phyloP scores from a whole-genome alignment of 208 protist genomes.

The Histomonas meleagridis region DNA sequence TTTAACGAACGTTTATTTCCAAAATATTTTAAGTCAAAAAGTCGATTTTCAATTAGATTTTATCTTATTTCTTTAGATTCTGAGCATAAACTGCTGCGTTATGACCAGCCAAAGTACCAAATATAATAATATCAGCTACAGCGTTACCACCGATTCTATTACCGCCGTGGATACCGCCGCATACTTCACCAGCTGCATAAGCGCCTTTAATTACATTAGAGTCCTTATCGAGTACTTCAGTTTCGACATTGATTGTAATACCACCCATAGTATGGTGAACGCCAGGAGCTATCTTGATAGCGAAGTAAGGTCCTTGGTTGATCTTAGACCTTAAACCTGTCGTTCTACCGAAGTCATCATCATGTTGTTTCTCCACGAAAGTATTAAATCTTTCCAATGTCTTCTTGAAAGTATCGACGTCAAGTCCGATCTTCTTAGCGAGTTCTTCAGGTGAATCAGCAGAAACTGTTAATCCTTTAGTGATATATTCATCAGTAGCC shows the following conservation, averaged over 20 bases:
- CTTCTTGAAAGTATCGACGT: neutral
- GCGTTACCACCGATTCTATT: conserved; percentile 5
- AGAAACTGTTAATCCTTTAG: neutral
- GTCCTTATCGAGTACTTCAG: neutral
- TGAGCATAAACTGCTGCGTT: neutral
- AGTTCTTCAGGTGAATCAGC: neutral
- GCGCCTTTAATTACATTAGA: neutral
- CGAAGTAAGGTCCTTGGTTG: neutral
- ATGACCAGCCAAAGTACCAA: neutral
- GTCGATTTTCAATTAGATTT: too few relatives aligned
- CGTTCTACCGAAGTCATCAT: neutral
- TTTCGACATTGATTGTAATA: neutral
- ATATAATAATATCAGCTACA: neutral
- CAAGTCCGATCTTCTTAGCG: neutral
- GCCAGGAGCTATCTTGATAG: neutral
- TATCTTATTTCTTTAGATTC: neutral
- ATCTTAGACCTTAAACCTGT: neutral
- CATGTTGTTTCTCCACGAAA: neutral
- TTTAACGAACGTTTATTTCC: too few relatives aligned
- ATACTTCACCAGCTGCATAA: conserved; percentile 25
- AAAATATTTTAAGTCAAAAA: too few relatives aligned
- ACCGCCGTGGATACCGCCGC: neutral
- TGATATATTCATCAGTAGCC: neutral
- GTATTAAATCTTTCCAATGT: neutral
- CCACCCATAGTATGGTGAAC: conserved; percentile 1